Conservation (phyloP, 306 rosid genomes). For the Lablab purpureus region DNA sequence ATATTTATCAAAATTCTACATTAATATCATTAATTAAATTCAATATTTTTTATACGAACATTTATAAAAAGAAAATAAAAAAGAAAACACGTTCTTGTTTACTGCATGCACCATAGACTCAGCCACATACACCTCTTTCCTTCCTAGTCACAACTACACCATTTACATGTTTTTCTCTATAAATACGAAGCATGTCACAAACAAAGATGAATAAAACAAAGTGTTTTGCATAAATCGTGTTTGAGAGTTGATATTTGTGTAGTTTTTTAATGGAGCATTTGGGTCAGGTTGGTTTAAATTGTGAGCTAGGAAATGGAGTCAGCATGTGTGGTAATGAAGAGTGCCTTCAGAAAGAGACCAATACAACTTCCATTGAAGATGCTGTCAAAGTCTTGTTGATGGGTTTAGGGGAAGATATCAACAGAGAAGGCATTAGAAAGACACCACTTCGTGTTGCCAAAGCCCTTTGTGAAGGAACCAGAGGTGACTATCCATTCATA, state of each 20-base stretch:
- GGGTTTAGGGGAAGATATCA: conserved; percentile 16
- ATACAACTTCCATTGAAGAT: background rate
- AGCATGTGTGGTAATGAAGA: background rate
- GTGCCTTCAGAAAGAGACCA: background rate
- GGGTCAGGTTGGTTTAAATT: background rate
- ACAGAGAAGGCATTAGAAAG: conserved; percentile 9
- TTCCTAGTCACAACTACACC: too few species aligned
- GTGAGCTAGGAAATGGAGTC: background rate
- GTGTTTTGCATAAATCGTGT: background rate
- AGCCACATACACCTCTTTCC: too few species aligned
- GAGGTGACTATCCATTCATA: too few species aligned
- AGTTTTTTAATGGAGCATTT: background rate
- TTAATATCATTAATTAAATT: too few species aligned
- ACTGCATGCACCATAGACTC: too few species aligned
- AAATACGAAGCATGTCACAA: background rate
- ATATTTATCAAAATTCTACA: too few species aligned
- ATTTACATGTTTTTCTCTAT: too few species aligned
- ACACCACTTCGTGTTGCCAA: conserved; percentile 31
- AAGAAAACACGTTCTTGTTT: too few species aligned
- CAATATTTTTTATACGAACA: too few species aligned
- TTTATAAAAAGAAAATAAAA: too few species aligned
- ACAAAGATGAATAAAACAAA: background rate
- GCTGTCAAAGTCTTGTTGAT: background rate
- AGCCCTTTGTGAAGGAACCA: conserved; percentile 18
- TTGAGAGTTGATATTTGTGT: background rate